A percentile compares a stretch with the other conserved stretches of the same genome.
These are phyloP conservation scores for Lecanicillium sp. DNA, from an alignment of 2,329 filamentous ascomycete species.

Conservation along the genomic window DNA sequence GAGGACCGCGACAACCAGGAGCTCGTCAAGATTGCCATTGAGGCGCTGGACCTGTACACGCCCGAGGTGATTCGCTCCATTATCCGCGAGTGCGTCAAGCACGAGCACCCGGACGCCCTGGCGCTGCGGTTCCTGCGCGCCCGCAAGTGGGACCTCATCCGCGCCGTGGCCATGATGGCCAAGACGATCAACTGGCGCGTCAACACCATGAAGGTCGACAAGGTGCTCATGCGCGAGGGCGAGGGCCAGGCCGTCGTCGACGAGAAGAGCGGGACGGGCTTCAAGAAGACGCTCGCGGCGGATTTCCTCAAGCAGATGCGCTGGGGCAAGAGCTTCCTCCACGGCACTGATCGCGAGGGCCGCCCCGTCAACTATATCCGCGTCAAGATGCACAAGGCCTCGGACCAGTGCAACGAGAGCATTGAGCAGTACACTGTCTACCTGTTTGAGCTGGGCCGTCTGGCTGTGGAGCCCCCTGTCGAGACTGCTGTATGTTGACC, in stretches of 20 bases:
- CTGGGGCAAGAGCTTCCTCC: conserved; percentile 80
- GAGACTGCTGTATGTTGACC: conserved; percentile 69
- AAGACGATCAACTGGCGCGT: conserved; percentile 83
- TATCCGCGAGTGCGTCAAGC: conserved; percentile 84
- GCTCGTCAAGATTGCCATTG: conserved; percentile 70
- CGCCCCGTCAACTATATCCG: conserved; percentile 75
- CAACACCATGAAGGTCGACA: conserved; percentile 71
- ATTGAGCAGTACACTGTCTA: conserved; percentile 81
- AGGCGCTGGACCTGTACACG: conserved; percentile 63
- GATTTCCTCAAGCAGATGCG: conserved; percentile 74
- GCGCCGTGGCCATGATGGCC: conserved; percentile 81
- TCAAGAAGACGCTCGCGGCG: conserved; percentile 53
- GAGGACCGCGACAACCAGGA: conserved; percentile 79
- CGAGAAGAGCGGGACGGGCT: conserved; percentile 44
- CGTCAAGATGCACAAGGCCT: conserved; percentile 66
- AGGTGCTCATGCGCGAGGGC: conserved; percentile 67
- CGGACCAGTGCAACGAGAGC: conserved; percentile 68
- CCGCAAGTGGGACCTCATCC: conserved; percentile 83
- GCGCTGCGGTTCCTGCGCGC: conserved; percentile 71
- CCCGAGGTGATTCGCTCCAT: conserved; percentile 67
- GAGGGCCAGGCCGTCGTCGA: conserved; percentile 55
- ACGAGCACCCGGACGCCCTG: conserved; percentile 78
- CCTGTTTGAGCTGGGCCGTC: conserved; percentile 75
- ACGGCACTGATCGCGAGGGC: conserved; percentile 70
- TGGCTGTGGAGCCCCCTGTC: conserved; percentile 65